These are phyloP conservation scores for Aureobasidium sp. DNA, from an alignment of 2,329 filamentous ascomycete genomes.

Conservation along the genomic window DNA sequence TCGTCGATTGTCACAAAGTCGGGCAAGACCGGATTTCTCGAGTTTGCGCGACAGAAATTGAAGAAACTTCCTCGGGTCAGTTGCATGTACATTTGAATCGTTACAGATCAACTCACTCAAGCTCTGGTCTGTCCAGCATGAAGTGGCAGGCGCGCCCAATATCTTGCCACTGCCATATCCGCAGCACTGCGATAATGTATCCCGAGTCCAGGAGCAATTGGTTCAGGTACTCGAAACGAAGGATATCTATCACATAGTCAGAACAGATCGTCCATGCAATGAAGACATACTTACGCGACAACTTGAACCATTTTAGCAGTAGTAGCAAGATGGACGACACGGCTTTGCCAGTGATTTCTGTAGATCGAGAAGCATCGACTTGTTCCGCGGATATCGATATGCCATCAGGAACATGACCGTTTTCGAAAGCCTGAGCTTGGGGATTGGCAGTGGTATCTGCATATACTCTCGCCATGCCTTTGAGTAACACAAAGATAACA, in stretches of 20 bases:
- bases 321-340: conserved; percentile 81
- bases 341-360: conserved; percentile 85
- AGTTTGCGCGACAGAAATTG: conserved; percentile 71
- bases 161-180: conserved; percentile 90
- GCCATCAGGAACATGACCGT: conserved; percentile 21
- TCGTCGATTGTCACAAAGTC: conserved; percentile 15
- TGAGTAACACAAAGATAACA: conserved; percentile 82
- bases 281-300: conserved; percentile 61
- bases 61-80: conserved; percentile 60
- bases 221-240: conserved; percentile 93
- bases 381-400: conserved; percentile 50
- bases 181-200: conserved; percentile 84
- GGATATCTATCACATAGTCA: conserved; percentile 52
- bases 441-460: conserved; percentile 15
- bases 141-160: conserved; percentile 83
- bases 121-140: conserved; percentile 70
- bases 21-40: conserved; percentile 34
- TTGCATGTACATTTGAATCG: conserved; percentile 14
- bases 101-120: conserved; percentile 50
- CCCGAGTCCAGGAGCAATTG: conserved; percentile 91
- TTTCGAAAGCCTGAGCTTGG: conserved; percentile 27
- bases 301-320: conserved; percentile 92
- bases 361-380: conserved; percentile 66
- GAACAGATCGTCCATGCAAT: not conserved
- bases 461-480: conserved; percentile 63